Conservation (phyloP, 805 yeast species). For the Kluyveromyces starmeri region DNA sequence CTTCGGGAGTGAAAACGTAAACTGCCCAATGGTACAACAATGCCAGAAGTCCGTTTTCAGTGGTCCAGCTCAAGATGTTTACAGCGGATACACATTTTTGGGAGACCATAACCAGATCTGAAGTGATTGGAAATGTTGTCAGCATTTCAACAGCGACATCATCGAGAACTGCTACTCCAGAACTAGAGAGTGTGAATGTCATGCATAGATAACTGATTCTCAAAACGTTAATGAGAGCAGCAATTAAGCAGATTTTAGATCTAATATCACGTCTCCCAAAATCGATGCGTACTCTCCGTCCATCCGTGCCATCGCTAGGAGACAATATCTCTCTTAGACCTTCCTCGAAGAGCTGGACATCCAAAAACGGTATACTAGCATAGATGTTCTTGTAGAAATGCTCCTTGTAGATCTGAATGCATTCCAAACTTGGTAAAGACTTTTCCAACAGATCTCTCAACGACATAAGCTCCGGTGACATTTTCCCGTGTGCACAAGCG, state of each 20-base stretch:
- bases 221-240: conserved; percentile 20
- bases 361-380: conserved; percentile 23
- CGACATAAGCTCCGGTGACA: conserved; percentile 18
- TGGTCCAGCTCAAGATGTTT: conserved; percentile 25
- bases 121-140: conserved; percentile 20
- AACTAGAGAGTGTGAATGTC: conserved; percentile 11
- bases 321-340: conserved; percentile 17
- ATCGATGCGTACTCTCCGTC: conserved; percentile 16
- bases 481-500: conserved; percentile 17
- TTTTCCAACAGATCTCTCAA: conserved; percentile 18
- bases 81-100: conserved; percentile 24
- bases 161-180: conserved; percentile 7
- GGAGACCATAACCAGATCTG: conserved; percentile 20
- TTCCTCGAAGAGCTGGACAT: conserved; percentile 23
- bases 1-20: conserved; percentile 28
- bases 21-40: conserved; percentile 27
- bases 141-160: conserved; percentile 12
- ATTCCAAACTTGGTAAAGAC: conserved; percentile 20
- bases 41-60: conserved; percentile 25
- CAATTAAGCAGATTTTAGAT: conserved; percentile 22
- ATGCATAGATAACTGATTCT: conserved; percentile 25
- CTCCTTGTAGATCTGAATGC: conserved; percentile 18
- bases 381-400: conserved; percentile 23
- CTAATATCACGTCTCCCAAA: conserved; percentile 23
- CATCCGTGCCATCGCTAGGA: conserved; percentile 11